phyloP scores from a whole-genome alignment of 2,329 filamentous ascomycete genomes.

The Pyrenophora seminiperda region DNA sequence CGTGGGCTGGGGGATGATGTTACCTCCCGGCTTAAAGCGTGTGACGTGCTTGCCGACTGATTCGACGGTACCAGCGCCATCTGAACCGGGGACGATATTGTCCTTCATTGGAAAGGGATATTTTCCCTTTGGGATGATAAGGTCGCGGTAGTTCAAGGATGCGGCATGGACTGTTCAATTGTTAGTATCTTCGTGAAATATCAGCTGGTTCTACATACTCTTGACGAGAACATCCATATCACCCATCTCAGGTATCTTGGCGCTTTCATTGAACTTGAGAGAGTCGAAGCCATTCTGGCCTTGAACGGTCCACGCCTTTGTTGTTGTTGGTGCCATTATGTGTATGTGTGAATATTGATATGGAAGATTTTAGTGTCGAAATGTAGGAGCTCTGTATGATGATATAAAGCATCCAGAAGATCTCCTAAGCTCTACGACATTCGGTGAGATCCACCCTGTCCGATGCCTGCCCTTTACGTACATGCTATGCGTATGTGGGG shows the following conservation, averaged over 20 bases:
- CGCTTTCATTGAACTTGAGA: constrained; percentile 61
- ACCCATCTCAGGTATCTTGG: constrained; percentile 63
- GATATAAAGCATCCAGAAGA: background rate
- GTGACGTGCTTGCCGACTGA: constrained; percentile 61
- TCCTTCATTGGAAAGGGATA: constrained; percentile 53
- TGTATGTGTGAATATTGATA: background rate
- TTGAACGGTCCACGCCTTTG: constrained; percentile 62
- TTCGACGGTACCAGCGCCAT: constrained; percentile 59
- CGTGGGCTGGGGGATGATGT: background rate
- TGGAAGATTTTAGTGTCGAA: too few relatives aligned
- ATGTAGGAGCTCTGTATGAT: too few relatives aligned
- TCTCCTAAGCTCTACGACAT: background rate
- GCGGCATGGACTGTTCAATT: constrained; percentile 51
- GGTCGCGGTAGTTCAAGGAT: constrained; percentile 58
- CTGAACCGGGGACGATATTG: constrained; percentile 54
- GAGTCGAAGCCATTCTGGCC: constrained; percentile 64
- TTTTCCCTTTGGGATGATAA: constrained; percentile 54
- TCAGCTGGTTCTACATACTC: constrained; percentile 40
- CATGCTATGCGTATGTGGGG: constrained; percentile 23
- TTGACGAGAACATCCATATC: constrained; percentile 76
- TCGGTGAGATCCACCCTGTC: constrained; percentile 3
- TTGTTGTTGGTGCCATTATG: constrained; percentile 51
- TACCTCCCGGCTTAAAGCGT: constrained; percentile 59
- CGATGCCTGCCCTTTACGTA: constrained; percentile 15
- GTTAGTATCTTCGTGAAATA: constrained; percentile 8